Evolutionary conservation across 2,329 filamentous ascomycete genomes (phyloP).

Genomic region (Xylariomycetidae sp.): DNA sequence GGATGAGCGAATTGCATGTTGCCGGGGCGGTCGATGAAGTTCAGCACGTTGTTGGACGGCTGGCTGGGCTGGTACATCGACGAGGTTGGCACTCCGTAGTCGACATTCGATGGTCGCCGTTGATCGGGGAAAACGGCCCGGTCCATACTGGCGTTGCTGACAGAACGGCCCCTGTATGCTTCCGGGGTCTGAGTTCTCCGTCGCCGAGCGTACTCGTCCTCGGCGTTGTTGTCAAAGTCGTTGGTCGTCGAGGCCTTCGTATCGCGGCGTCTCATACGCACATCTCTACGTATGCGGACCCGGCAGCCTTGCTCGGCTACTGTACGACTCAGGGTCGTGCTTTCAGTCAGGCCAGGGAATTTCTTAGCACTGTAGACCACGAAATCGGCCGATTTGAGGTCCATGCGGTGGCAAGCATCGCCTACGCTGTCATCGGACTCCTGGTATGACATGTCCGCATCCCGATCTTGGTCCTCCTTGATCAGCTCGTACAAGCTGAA

Average conservation of each 20-base stretch:
- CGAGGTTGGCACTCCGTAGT: constrained; percentile 22
- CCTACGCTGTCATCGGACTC: constrained; percentile 31
- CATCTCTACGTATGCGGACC: constrained; percentile 89
- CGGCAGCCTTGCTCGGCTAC: constrained; percentile 96
- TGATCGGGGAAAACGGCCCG: constrained; percentile 20
- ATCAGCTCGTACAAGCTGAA: constrained; percentile 94
- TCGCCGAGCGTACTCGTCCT: constrained; percentile 44
- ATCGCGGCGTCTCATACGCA: constrained; percentile 82
- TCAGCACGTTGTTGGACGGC: constrained; percentile 17
- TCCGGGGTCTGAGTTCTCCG: constrained; percentile 26
- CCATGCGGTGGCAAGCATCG: constrained; percentile 76
- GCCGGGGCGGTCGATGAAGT: constrained; percentile 19
- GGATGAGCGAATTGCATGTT: constrained; percentile 17
- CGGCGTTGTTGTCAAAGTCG: constrained; percentile 45
- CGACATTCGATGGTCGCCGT: constrained; percentile 23
- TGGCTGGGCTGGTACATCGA: constrained; percentile 22
- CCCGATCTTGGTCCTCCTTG: constrained; percentile 76
- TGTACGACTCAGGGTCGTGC: constrained; percentile 79
- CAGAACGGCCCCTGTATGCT: constrained; percentile 23
- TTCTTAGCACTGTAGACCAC: constrained; percentile 96
- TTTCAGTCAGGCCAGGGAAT: constrained; percentile 89
- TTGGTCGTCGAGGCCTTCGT: constrained; percentile 48
- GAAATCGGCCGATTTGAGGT: constrained; percentile 83
- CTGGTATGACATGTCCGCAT: constrained; percentile 42
- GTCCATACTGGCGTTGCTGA: constrained; percentile 27